Base-by-base conservation (phyloP, 768 basidiomycete species). In the Naganishia friedmannii region DNA sequence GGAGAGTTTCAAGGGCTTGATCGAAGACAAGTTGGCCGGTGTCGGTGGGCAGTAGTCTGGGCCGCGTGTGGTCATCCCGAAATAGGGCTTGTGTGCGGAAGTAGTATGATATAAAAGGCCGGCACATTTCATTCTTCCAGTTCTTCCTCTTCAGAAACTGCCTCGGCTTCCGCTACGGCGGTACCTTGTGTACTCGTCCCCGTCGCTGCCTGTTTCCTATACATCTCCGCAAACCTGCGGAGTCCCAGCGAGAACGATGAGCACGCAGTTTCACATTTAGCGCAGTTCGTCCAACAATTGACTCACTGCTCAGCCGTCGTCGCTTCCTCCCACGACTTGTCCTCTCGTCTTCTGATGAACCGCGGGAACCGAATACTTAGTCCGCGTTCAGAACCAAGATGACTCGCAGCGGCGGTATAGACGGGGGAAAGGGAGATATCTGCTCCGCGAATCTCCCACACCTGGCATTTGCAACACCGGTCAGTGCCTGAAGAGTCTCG, bases 281-380 rank as follows among this genome's bases (percentile, higher is more conserved):
- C 15, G 42, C 15, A 13, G 42, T 8, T 42, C 15, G 15, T 42
- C 42, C 2, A 2, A 8, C 3, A 13, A 12, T 7, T 0, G 4
- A 71, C 72, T 21, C n/a, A 75, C 76, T 90, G 88, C 23, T 85
- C 83, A 1, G 88, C 84, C 3, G 88, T 88, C 73, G 88, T 92
- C 1, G 91, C 92, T 73, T 89, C 81, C 75, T 89, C 88, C 63
- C 88, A 84, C 6, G 75, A 75, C 80, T 92, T 93, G 80, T 94
- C 93, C 12, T 88, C 87, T 29, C 90, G 83, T 8, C 86, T 75
- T 70, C 84, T 86, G 67, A 94, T 84, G 82, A 94, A 95, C 42
- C 93, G 85, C 51, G 93, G 93, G 79, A 96, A 96, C 15, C 93
- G 88, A 15, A 95, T 80, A 74, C 89, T 90, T 34, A 94, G 83